Evolutionary conservation across 2,329 filamentous ascomycete genomes (phyloP).

Genomic region (Periconia sp.): DNA sequence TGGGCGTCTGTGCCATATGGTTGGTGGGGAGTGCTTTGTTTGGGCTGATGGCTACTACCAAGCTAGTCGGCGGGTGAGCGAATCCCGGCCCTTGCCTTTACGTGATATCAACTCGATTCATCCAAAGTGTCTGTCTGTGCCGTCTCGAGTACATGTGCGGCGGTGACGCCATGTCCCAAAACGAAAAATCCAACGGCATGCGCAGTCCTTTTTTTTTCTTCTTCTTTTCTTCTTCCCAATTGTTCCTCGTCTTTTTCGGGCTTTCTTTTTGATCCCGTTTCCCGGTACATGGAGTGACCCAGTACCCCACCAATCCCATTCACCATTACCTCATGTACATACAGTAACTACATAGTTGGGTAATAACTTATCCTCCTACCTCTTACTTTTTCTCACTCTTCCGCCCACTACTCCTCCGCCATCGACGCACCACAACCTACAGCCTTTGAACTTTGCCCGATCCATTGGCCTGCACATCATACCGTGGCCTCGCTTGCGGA

Average conservation of each 20-base stretch:
- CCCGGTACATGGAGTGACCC: too few relatives aligned
- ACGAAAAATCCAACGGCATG: neutral
- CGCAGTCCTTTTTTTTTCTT: neutral
- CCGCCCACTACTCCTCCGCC: too few relatives aligned
- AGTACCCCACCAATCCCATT: neutral
- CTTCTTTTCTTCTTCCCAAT: neutral
- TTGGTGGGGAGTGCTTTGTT: too few relatives aligned
- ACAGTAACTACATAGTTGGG: neutral
- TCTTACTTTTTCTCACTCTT: too few relatives aligned
- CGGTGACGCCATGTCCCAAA: neutral
- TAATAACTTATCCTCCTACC: neutral
- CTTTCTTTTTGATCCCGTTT: neutral
- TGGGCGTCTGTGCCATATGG: too few relatives aligned
- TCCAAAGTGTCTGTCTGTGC: neutral
- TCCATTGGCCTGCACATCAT: neutral
- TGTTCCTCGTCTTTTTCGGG: neutral
- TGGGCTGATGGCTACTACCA: too few relatives aligned
- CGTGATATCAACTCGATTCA: conserved; percentile 16
- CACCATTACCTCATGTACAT: neutral
- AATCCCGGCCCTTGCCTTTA: conserved; percentile 20
- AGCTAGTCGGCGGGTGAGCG: too few relatives aligned
- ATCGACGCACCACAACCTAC: too few relatives aligned
- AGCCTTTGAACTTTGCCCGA: neutral
- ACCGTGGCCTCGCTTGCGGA: too few relatives aligned
- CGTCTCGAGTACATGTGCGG: too few relatives aligned